Percentiles rank a stretch among this genome's conserved stretches.
Evolutionary conservation across 2,329 filamentous ascomycete species (phyloP).

Genomic region (Ampelomyces quisqualis): DNA sequence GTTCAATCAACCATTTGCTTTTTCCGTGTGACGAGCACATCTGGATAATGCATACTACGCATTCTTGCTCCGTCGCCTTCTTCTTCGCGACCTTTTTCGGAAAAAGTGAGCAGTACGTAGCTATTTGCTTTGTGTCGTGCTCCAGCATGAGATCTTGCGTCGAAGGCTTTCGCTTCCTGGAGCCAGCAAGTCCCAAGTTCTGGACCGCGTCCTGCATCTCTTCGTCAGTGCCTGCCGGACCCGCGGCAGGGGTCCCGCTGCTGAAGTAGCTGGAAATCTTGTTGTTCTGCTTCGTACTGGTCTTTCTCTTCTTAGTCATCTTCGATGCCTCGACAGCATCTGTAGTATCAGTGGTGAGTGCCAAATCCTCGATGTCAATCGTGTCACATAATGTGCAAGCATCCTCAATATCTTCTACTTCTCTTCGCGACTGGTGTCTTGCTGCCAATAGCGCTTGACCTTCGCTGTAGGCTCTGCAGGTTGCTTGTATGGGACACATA

Average conservation of each 20-base stretch:
- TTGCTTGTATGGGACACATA: slow-evolving; percentile 37
- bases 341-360: slow-evolving; percentile 16
- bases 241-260: slow-evolving; percentile 17
- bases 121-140: slow-evolving; percentile 11
- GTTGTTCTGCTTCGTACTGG: slow-evolving; percentile 19
- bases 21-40: slow-evolving; percentile 7
- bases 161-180: slow-evolving; percentile 31
- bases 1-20: slow-evolving; percentile 40
- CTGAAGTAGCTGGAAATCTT: slow-evolving; percentile 38
- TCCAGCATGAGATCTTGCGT: neutral
- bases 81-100: slow-evolving; percentile 41
- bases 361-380: slow-evolving; percentile 36
- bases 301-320: slow-evolving; percentile 29
- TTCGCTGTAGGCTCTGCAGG: slow-evolving; percentile 39
- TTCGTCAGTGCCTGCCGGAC: slow-evolving; percentile 10
- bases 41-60: slow-evolving; percentile 37
- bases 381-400: slow-evolving; percentile 31
- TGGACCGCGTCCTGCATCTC: slow-evolving; percentile 5
- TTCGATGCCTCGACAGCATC: slow-evolving; percentile 15
- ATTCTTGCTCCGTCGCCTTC: slow-evolving; percentile 37
- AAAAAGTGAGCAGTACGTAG: slow-evolving; percentile 38
- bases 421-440: slow-evolving; percentile 12
- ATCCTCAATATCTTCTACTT: slow-evolving; percentile 34
- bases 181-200: slow-evolving; percentile 1
- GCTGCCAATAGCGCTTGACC: slow-evolving; percentile 24